Evolutionary conservation across 2,329 filamentous ascomycete genomes (phyloP).

Genomic region (Epicoccum nigrum): DNA sequence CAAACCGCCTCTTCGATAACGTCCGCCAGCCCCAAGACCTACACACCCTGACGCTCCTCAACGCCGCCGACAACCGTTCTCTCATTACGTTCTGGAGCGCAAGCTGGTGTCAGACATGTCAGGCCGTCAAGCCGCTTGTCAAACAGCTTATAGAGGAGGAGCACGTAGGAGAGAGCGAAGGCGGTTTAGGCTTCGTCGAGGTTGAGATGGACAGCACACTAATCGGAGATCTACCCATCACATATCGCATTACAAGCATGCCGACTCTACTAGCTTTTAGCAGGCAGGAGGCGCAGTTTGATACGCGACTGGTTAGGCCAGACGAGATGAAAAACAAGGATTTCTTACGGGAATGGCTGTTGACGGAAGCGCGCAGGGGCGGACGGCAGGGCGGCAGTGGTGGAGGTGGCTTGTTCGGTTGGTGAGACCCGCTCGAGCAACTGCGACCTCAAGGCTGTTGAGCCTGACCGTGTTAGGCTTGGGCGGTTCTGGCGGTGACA

Average conservation of each 20-base stretch:
- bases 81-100: conserved; percentile 59
- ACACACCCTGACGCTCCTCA: conserved; percentile 55
- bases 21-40: conserved; percentile 56
- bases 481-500: conserved; percentile 9
- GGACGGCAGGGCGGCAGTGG: conserved; percentile 53
- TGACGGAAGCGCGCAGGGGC: conserved; percentile 55
- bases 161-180: conserved; percentile 52
- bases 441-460: neutral
- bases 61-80: conserved; percentile 51
- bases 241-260: conserved; percentile 55
- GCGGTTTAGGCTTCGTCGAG: conserved; percentile 55
- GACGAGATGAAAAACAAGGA: conserved; percentile 54
- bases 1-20: conserved; percentile 47
- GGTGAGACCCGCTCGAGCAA: conserved; percentile 13
- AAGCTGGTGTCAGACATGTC: conserved; percentile 55
- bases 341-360: conserved; percentile 55
- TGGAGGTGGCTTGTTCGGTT: conserved; percentile 51
- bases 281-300: conserved; percentile 56
- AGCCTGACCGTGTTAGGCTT: conserved; percentile 14
- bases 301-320: conserved; percentile 52
- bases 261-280: conserved; percentile 59
- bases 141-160: conserved; percentile 52
- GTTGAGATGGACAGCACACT: conserved; percentile 56
- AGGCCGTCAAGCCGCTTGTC: conserved; percentile 51
- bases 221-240: conserved; percentile 50